Evolutionary conservation across 345 rosid genomes (phyloP), one percentile per base, ranked within the genome.

Genomic region (Eucalyptus pumila): DNA sequence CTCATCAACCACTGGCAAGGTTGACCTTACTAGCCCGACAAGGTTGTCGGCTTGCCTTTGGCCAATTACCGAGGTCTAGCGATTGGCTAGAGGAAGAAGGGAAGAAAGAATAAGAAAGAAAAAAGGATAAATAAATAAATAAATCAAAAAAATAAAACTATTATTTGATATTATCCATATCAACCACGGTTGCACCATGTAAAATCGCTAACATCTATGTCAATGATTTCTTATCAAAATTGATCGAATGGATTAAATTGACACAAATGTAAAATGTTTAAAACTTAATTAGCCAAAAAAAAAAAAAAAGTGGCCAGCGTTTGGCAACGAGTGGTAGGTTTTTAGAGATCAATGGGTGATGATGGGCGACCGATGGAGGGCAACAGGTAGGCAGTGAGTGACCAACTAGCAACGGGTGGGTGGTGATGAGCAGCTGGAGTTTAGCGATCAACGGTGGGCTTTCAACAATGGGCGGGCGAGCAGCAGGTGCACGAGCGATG

Each of bases 401-500:
- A 52, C 10, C 11, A 3, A 52, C 58, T 52, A 19, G 58, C 24
- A 2, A 0, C 0, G 24, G 10, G 58, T 52, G 58, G 58, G 26
- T 52, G 58, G 58, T 52, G 24, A 52, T 52, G 58, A 4, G 58
- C 5, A 0, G 10, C 0, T 52, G 2, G 24, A 52, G 24, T 52
- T 52, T 0, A 1, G 2, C 2, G 24, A 19, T 0, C 2, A 1
- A 52, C 0, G 7, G 5, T 52, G 58, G 58, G 24, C 58, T 52
- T 19, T 1, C 2, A 1, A 19, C 11, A 52, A 52, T 52, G 58
- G 56, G 24, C 19, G 1, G 8, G 52, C 3, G 3, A 1, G n/a
- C 4, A 0, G 7, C 0, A 1, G n/a, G 58, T 52, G 24, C 5
- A 8, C 2, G 2, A 52, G 58, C 1, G 2, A 11, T 52, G 58